These are phyloP conservation scores for Euryodendron excelsum DNA, from an alignment of 148 eudicot genomes.

Conservation along the genomic window DNA sequence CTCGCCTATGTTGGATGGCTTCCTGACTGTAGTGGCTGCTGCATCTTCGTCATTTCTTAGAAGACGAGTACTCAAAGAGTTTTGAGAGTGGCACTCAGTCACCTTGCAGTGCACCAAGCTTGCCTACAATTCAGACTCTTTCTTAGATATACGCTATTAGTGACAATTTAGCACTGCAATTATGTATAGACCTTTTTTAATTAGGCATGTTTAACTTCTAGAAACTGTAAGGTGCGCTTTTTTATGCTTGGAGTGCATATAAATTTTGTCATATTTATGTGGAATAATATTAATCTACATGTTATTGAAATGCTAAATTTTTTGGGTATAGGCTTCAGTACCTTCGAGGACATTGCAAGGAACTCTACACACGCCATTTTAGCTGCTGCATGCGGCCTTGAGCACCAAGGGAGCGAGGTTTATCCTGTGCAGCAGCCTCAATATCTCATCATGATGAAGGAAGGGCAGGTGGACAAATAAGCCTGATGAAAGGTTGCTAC, in stretches of 20 bases:
- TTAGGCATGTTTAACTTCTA: not conserved
- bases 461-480: conserved; percentile 22
- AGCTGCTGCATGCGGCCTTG: conserved; percentile 55
- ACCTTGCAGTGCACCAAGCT: not conserved
- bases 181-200: not conserved
- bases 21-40: no score
- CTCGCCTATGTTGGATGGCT: no score
- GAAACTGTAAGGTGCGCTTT: not conserved
- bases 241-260: not conserved
- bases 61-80: no score
- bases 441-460: conserved; percentile 28
- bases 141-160: not conserved
- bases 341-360: conserved; percentile 47
- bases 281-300: not conserved
- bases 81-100: not conserved
- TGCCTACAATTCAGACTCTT: not conserved
- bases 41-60: no score
- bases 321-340: conserved; percentile 40
- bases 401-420: conserved; percentile 29
- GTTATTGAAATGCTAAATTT: not conserved
- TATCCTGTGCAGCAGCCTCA: conserved; percentile 29
- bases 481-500: conserved; percentile 45
- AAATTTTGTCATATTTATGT: not conserved
- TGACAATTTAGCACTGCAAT: not conserved
- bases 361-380: conserved; percentile 47